Evolutionary conservation across 2,329 filamentous ascomycete species (phyloP), one percentile per base, ranked within the genome.

Genomic region (Phialemonium atrogriseum): DNA sequence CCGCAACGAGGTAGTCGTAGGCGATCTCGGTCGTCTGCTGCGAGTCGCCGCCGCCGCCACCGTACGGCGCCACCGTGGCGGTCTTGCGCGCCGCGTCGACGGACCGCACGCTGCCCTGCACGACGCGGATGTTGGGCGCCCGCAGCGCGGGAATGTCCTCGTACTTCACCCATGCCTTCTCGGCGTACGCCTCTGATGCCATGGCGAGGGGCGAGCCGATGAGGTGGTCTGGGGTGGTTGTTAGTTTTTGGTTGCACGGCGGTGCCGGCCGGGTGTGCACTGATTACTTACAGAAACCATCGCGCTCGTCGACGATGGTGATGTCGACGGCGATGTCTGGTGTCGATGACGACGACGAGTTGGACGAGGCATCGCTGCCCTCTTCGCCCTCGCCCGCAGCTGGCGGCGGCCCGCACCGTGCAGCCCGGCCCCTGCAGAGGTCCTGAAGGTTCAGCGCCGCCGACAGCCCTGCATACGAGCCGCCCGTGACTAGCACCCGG

Each of bases 1-100:
- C 76, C 5, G 77, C 74, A 32, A 89, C 60, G n/a, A 89, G 68
- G 51, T 79, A 88, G 58, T 89, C 84, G 47, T 89, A 89, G 7
- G 55, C 46, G 27, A 72, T 48, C 3, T 56, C 51, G n/a, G 43
- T 52, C 5, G 54, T n/a, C 25, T 39, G 47, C n/a, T n/a, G n/a
- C n/a, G n/a, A n/a, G n/a, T n/a, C n/a, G n/a, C n/a, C n/a, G 20
- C 54, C 52, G 34, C 68, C 60, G 11, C 69, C 64, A 7, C 57
- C 56, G 21, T 52, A 52, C 27, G 73, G 62, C 11, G 70, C 47
- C 33, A 80, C 68, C 11, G 66, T 67, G 4, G 78, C 78, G 6
- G 62, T 66, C 56, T 80, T 82, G 28, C 57, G 53, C 19, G 63
- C 59, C 9, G 66, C 66, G 48, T 88, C 70, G 21, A 89, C 59